Base-by-base conservation (phyloP, 2,329 filamentous ascomycete species). In the Aspergillus pseudoviridinutans region DNA sequence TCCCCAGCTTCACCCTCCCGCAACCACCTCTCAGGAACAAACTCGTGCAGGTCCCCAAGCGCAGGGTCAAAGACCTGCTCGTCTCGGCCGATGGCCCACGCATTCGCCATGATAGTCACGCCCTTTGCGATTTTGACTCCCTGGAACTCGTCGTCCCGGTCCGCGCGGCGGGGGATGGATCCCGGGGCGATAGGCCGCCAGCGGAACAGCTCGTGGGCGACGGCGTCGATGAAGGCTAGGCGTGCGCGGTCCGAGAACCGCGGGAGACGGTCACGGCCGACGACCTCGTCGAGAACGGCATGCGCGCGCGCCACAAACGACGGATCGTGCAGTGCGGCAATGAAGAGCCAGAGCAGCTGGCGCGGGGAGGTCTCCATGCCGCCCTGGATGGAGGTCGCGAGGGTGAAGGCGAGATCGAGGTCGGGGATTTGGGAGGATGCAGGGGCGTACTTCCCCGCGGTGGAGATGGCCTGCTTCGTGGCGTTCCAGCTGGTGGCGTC, bases 301-400 rank as follows among this genome's bases (percentile, higher is more conserved):
- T 79, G 75, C 0, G 77, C 77, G 14, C 72, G 71, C 0, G 54
- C 29, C 9, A 80, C 66, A 1, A 74, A 72, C 12, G 75, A 68
- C 0, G 78, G 78, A 50, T 79, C 74, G 61, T 78, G 60, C 72
- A 77, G 56, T 62, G 82, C 53, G 58, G 82, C 63, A 61, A 83
- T 52, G 69, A 84, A 80, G 66, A 75, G 76, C 50, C 76, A 77
- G 58, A 78, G 76, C 25, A 81, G 68, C 0, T 79, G 80, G 8
- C 77, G 77, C 0, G 79, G 77, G 0, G 78, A 81, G 0, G 79
- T 82, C 63, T 82, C 80, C 50, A 74, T 80, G 22, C 80, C 76
- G 20, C 79, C 80, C 27, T 79, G 79, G 57, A 81, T 78, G 3
- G 81, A 71, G 0, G 74, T 76, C 3, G 76, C 77, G 1, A 79